Conservation (phyloP, 2,329 filamentous ascomycete genomes). For the Botrytis deweyae region DNA sequence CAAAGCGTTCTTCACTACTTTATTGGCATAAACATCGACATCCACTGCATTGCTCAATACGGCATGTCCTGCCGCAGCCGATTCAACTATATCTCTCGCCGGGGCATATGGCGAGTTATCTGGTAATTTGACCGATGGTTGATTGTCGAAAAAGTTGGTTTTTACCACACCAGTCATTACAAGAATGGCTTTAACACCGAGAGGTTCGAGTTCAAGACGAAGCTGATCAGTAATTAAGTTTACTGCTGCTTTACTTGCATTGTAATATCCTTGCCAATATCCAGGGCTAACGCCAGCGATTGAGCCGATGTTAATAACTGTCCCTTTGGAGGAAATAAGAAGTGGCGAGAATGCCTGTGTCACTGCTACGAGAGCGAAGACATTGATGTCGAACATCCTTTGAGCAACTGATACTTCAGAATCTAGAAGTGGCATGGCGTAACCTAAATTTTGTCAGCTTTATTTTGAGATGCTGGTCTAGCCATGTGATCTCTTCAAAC, state of each 20-base stretch:
- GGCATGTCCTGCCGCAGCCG: constrained; percentile 15
- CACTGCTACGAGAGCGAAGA: constrained; percentile 39
- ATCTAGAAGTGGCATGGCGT: constrained; percentile 40
- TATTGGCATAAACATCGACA: constrained; percentile 27
- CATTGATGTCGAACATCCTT: constrained; percentile 39
- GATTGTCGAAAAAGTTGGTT: constrained; percentile 32
- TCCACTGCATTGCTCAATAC: constrained; percentile 19
- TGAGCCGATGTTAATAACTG: constrained; percentile 48
- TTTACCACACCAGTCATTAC: constrained; percentile 30
- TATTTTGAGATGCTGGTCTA: constrained; percentile 23
- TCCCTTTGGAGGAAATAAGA: constrained; percentile 38
- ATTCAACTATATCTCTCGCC: constrained; percentile 28
- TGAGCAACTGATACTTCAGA: constrained; percentile 33
- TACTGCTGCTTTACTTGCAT: constrained; percentile 31
- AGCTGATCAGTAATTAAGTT: constrained; percentile 27
- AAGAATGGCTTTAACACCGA: constrained; percentile 30
- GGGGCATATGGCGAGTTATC: constrained; percentile 29
- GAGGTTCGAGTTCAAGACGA: constrained; percentile 29
- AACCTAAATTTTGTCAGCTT: constrained; percentile 30
- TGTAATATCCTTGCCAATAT: constrained; percentile 32
- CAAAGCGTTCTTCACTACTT: constrained; percentile 31
- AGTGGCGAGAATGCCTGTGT: constrained; percentile 39
- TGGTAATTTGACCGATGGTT: constrained; percentile 24
- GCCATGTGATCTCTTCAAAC: constrained; percentile 1
- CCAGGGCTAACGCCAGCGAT: constrained; percentile 26